These are phyloP conservation scores for Ceratocystis variospora DNA, from an alignment of 2,329 filamentous ascomycete genomes.

Conservation along the genomic window DNA sequence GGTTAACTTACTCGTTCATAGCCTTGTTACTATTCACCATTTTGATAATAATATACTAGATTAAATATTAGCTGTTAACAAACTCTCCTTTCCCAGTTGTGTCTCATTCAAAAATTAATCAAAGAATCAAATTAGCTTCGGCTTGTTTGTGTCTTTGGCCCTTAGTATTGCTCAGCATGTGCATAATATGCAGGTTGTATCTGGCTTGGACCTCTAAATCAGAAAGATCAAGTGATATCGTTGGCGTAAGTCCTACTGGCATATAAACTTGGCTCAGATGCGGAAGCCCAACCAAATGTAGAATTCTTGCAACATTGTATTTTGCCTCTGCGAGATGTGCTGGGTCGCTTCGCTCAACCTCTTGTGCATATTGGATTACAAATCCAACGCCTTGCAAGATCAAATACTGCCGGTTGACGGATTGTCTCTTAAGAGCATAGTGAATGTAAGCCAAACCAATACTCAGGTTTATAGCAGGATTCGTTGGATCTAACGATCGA, in stretches of 20 bases:
- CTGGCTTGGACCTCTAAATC: constrained; percentile 12
- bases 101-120: too few relatives aligned
- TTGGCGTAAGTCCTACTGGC: background rate
- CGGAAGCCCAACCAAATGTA: constrained; percentile 36
- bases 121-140: too few relatives aligned
- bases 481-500: constrained; percentile 57
- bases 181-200: constrained; percentile 12
- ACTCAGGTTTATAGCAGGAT: constrained; percentile 65
- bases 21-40: too few relatives aligned
- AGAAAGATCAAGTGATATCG: constrained; percentile 3
- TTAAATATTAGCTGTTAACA: too few relatives aligned
- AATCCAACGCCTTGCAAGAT: constrained; percentile 77
- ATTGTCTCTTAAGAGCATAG: constrained; percentile 75
- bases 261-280: constrained; percentile 20
- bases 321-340: constrained; percentile 51
- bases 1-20: too few relatives aligned
- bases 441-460: constrained; percentile 78
- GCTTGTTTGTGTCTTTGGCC: background rate
- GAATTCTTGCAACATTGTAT: constrained; percentile 65
- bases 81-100: too few relatives aligned
- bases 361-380: constrained; percentile 47
- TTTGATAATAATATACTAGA: too few relatives aligned
- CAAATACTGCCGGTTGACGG: constrained; percentile 77
- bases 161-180: background rate
- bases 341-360: constrained; percentile 29